Conservation (phyloP, 768 basidiomycete genomes). For the Leccinum subgranulosum region DNA sequence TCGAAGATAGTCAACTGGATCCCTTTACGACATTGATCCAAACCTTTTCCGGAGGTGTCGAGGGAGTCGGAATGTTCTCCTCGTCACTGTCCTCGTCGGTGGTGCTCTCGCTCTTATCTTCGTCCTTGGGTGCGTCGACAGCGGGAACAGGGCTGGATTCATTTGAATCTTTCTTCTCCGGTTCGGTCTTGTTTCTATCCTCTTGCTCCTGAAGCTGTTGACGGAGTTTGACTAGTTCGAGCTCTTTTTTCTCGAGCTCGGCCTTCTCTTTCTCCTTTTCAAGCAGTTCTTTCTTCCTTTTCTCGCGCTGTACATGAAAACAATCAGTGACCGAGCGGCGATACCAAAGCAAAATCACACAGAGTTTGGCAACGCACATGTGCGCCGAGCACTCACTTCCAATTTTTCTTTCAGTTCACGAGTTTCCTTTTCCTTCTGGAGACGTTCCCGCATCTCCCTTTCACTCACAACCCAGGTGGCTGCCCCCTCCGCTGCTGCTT, state of each 20-base stretch:
- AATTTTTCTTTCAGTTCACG: conserved; percentile 64
- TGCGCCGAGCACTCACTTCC: conserved; percentile 47
- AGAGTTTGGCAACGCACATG: conserved; percentile 16
- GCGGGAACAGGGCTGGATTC: conserved; percentile 15
- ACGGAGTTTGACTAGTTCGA: conserved; percentile 52
- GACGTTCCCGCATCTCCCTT: conserved; percentile 69
- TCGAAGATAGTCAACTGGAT: conserved; percentile 32
- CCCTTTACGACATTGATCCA: conserved; percentile 27
- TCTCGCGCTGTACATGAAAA: conserved; percentile 36
- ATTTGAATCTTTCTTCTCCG: conserved; percentile 37
- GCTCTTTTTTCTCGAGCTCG: conserved; percentile 63
- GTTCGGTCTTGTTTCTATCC: conserved; percentile 43
- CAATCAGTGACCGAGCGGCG: conserved; percentile 3
- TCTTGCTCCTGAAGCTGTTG: conserved; percentile 53
- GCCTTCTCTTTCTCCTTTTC: conserved; percentile 58
- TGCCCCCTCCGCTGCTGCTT: conserved; percentile 65
- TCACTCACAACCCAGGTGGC: conserved; percentile 72
- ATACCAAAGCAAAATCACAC: conserved; percentile 7
- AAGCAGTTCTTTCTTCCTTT: conserved; percentile 40
- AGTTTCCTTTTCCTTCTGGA: conserved; percentile 72
- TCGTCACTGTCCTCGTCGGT: conserved; percentile 42
- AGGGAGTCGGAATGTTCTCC: conserved; percentile 37
- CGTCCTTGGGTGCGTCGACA: conserved; percentile 20
- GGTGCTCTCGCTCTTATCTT: conserved; percentile 31
- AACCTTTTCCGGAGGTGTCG: conserved; percentile 26